Percentiles rank a stretch among this genome's conserved stretches.
phyloP scores from a whole-genome alignment of 2,329 filamentous ascomycete species.

The Beauveria pseudobassiana region DNA sequence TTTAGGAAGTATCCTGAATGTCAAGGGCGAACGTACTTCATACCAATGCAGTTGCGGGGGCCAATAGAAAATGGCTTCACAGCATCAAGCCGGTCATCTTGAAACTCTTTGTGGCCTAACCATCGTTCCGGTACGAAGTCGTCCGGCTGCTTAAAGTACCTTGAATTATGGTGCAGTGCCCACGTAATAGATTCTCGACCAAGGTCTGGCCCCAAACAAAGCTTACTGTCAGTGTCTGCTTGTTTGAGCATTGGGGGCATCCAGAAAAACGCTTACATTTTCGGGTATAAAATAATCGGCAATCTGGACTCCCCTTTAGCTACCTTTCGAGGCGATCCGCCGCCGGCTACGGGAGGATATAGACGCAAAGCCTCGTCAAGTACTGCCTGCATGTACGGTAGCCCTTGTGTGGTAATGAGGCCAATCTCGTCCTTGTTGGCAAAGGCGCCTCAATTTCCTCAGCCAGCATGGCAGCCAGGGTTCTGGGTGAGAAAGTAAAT shows the following conservation, averaged over 20 bases:
- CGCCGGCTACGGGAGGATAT: slow-evolving; percentile 22
- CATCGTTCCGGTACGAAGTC: slow-evolving; percentile 33
- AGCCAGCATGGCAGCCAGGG: not conserved
- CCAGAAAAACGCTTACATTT: not conserved
- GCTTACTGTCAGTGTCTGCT: not conserved
- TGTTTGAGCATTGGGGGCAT: not conserved
- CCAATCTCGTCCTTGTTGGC: not conserved
- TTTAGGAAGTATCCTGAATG: too few species aligned
- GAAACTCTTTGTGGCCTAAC: slow-evolving; percentile 18
- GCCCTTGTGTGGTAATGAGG: slow-evolving; percentile 2
- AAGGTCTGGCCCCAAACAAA: slow-evolving; percentile 24
- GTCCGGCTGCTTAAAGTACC: slow-evolving; percentile 25
- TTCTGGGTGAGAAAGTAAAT: slow-evolving; percentile 21
- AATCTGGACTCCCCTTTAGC: slow-evolving; percentile 25
- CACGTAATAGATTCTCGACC: slow-evolving; percentile 32
- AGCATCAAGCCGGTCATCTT: slow-evolving; percentile 17
- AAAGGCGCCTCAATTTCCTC: not conserved
- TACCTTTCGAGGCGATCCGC: slow-evolving; percentile 19
- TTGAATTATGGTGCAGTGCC: slow-evolving; percentile 25
- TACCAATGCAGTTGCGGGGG: slow-evolving; percentile 24
- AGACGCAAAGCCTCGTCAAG: slow-evolving; percentile 34
- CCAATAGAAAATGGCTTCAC: slow-evolving; percentile 24
- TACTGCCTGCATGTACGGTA: slow-evolving; percentile 33
- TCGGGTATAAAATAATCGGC: not conserved
- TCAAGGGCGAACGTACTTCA: not conserved